phyloP scores from a whole-genome alignment of 768 basidiomycete genomes.

The Pleurotus cornucopiae region DNA sequence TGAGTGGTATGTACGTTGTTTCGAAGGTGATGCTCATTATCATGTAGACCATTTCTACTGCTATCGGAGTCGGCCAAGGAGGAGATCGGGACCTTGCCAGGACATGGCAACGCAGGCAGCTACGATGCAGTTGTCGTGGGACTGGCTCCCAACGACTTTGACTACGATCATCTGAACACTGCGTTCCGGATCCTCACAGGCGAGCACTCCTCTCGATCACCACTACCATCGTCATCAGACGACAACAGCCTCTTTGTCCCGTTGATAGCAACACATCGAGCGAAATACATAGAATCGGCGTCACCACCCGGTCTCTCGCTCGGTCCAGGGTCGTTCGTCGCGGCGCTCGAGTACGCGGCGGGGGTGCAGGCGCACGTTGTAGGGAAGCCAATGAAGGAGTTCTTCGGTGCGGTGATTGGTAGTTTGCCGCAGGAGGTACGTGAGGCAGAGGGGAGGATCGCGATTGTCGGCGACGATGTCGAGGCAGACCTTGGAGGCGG shows the following conservation, averaged over 20 bases:
- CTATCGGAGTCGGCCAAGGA: constrained; percentile 45
- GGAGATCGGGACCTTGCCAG: constrained; percentile 26
- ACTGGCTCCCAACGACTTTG: constrained; percentile 45
- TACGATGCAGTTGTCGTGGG: constrained; percentile 67
- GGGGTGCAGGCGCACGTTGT: constrained; percentile 47
- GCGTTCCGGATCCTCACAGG: constrained; percentile 63
- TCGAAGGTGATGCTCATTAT: too few relatives aligned
- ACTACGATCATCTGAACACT: constrained; percentile 53
- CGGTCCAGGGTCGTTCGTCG: constrained; percentile 69
- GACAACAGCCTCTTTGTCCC: constrained; percentile 16
- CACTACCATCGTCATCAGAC: too few relatives aligned
- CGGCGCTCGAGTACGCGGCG: constrained; percentile 54
- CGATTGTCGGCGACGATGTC: constrained; percentile 66
- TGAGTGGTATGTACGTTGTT: constrained; percentile 11
- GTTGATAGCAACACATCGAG: constrained; percentile 59
- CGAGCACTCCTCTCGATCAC: constrained; percentile 19
- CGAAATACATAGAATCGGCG: constrained; percentile 44
- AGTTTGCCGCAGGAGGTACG: constrained; percentile 17
- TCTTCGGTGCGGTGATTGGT: constrained; percentile 55
- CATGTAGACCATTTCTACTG: constrained; percentile 48
- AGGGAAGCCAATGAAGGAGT: constrained; percentile 58
- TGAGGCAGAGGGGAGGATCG: constrained; percentile 26
- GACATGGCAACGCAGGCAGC: neutral
- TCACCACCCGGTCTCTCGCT: constrained; percentile 49
- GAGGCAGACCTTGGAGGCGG: constrained; percentile 62